phyloP scores from a whole-genome alignment of 1,284 basidiomycete species.

The Ustilago shanxiensis region DNA sequence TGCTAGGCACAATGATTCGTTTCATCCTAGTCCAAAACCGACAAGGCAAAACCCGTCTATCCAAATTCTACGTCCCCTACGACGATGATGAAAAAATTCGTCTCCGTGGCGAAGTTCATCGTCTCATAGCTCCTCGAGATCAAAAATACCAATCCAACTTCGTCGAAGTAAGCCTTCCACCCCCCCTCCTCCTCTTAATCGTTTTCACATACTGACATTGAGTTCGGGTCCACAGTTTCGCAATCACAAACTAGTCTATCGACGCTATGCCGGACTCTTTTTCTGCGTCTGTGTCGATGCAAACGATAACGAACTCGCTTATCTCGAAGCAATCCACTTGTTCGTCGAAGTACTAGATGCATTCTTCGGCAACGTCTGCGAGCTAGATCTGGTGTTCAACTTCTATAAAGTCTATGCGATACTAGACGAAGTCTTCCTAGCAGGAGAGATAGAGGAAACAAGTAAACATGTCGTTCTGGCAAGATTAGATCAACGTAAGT shows the following conservation, averaged over 20 bases:
- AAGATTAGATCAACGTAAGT: conserved; percentile 77
- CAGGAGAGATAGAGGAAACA: conserved; percentile 97
- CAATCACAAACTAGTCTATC: conserved; percentile 66
- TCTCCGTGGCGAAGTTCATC: conserved; percentile 92
- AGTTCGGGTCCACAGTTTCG: conserved; percentile 57
- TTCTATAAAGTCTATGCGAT: conserved; percentile 99
- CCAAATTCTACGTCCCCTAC: conserved; percentile 92
- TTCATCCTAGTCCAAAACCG: conserved; percentile 96
- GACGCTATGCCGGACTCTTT: conserved; percentile 79
- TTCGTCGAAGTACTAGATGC: conserved; percentile 98
- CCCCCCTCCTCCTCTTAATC: background rate
- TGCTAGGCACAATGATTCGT: conserved; percentile 79
- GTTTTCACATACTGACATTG: background rate
- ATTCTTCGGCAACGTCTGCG: conserved; percentile 98
- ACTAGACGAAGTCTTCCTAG: conserved; percentile 97
- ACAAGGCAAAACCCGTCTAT: conserved; percentile 95
- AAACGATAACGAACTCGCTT: conserved; percentile 97
- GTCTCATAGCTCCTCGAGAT: conserved; percentile 94
- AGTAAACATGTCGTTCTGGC: conserved; percentile 93
- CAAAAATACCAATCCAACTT: conserved; percentile 99
- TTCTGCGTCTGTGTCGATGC: conserved; percentile 98
- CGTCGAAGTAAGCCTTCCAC: conserved; percentile 82
- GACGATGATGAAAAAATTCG: conserved; percentile 78
- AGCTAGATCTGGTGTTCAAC: conserved; percentile 95
- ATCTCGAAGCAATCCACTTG: conserved; percentile 95